Percentiles rank a stretch among this genome's conserved stretches.
These are phyloP conservation scores for Rhizopogon roseolus DNA, from an alignment of 768 basidiomycete genomes.

Conservation along the genomic window DNA sequence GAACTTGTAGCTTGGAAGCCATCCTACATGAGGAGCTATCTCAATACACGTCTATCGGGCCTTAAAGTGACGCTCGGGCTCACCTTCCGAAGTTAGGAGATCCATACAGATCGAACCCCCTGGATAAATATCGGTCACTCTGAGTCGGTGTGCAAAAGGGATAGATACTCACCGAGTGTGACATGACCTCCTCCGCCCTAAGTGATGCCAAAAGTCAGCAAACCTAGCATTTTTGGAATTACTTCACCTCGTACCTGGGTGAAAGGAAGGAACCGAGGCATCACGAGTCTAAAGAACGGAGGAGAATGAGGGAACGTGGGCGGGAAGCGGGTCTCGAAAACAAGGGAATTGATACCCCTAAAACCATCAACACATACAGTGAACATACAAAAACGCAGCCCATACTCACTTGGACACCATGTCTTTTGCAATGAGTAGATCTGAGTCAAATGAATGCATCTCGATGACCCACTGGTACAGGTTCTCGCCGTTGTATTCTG, in stretches of 20 bases:
- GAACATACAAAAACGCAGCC: background rate
- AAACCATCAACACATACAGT: background rate
- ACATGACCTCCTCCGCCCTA: constrained; percentile 66
- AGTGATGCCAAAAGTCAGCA: background rate
- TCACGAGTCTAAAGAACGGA: constrained; percentile 73
- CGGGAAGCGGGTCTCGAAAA: constrained; percentile 72
- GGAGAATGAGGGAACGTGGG: constrained; percentile 62
- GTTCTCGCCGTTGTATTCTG: constrained; percentile 61
- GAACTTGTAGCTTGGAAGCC: constrained; percentile 66
- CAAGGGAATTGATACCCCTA: constrained; percentile 57
- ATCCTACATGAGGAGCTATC: constrained; percentile 33
- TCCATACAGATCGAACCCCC: constrained; percentile 78
- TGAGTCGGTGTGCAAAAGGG: no score
- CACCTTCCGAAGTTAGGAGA: constrained; percentile 58
- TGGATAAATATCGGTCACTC: constrained; percentile 12
- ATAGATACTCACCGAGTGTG: constrained; percentile 42
- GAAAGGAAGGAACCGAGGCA: constrained; percentile 69
- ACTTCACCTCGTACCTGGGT: constrained; percentile 30
- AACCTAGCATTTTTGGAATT: background rate
- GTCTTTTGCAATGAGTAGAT: constrained; percentile 58
- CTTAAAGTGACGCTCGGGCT: constrained; percentile 6
- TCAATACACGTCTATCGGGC: background rate
- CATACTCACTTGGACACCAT: constrained; percentile 40
- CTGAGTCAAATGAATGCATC: constrained; percentile 62
- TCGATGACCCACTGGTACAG: constrained; percentile 73